These are phyloP conservation scores for Acanthamoeba sp. DNA, from an alignment of 208 protist species.

Conservation along the genomic window DNA sequence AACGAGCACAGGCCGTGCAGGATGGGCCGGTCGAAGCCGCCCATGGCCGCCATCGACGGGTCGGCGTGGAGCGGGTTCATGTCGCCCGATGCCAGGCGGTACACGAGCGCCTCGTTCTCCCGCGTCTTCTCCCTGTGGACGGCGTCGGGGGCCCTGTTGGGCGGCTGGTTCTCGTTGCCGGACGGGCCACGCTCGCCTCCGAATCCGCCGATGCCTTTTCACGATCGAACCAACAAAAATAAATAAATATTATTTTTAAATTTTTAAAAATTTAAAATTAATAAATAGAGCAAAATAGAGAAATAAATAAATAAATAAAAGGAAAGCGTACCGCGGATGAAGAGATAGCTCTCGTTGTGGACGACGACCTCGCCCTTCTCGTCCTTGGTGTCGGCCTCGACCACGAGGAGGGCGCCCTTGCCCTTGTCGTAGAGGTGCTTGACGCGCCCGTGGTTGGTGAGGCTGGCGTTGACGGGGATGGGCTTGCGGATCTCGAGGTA, in stretches of 20 bases:
- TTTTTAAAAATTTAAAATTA: too few relatives aligned
- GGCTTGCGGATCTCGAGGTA: conserved; percentile 78
- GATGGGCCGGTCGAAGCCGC: conserved; percentile 84
- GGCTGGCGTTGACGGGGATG: conserved; percentile 64
- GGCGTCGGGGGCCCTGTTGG: conserved; percentile 77
- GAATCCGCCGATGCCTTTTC: conserved; percentile 80
- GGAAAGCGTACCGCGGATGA: conserved; percentile 16
- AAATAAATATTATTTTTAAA: too few relatives aligned
- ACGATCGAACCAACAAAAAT: too few relatives aligned
- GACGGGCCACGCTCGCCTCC: conserved; percentile 69
- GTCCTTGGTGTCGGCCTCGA: conserved; percentile 74
- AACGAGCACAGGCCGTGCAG: conserved; percentile 88
- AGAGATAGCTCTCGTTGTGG: conserved; percentile 25
- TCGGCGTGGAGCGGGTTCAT: conserved; percentile 86
- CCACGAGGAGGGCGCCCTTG: conserved; percentile 78
- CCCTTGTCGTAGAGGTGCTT: conserved; percentile 81
- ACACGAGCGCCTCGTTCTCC: conserved; percentile 82
- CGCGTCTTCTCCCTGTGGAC: conserved; percentile 48
- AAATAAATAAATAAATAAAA: too few relatives aligned
- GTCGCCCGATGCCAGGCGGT: conserved; percentile 84
- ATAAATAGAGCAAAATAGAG: too few relatives aligned
- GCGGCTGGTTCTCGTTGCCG: conserved; percentile 58
- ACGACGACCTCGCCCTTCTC: conserved; percentile 61
- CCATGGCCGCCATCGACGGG: conserved; percentile 82
- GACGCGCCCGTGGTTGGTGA: conserved; percentile 73